Evolutionary conservation across 2,329 filamentous ascomycete species (phyloP).

Genomic region (Aspergillus japonicus): DNA sequence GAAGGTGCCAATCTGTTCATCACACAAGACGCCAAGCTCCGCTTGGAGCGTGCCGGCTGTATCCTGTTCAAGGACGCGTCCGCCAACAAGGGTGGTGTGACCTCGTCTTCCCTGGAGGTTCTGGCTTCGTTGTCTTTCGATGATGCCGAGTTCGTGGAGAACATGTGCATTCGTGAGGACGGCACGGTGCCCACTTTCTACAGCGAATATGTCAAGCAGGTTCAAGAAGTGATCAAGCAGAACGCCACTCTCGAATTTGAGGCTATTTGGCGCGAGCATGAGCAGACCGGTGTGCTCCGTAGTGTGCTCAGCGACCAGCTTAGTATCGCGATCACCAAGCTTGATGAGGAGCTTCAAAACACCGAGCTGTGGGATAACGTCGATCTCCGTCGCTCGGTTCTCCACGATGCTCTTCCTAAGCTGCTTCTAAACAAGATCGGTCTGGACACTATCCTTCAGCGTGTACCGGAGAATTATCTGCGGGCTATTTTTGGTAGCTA

Average conservation of each 20-base stretch:
- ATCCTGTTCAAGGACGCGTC: slow-evolving; percentile 97
- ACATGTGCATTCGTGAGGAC: slow-evolving; percentile 85
- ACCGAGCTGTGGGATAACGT: slow-evolving; percentile 88
- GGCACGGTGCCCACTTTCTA: slow-evolving; percentile 87
- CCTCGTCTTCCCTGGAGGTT: slow-evolving; percentile 93
- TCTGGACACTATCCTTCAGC: slow-evolving; percentile 77
- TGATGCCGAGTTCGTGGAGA: slow-evolving; percentile 78
- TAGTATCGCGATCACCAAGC: slow-evolving; percentile 87
- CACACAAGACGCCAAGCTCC: slow-evolving; percentile 94
- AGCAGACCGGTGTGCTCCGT: slow-evolving; percentile 73
- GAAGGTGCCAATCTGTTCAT: slow-evolving; percentile 99
- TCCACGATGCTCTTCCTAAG: slow-evolving; percentile 81
- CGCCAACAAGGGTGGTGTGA: slow-evolving; percentile 98
- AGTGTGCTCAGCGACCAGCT: slow-evolving; percentile 90
- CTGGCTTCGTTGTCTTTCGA: slow-evolving; percentile 93
- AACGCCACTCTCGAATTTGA: slow-evolving; percentile 95
- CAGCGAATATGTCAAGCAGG: slow-evolving; percentile 84
- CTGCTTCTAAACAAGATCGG: slow-evolving; percentile 86
- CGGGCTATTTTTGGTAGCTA: slow-evolving; percentile 95
- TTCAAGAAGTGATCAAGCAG: slow-evolving; percentile 85
- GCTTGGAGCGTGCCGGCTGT: slow-evolving; percentile 91
- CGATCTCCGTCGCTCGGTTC: slow-evolving; percentile 71
- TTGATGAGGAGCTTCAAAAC: slow-evolving; percentile 93
- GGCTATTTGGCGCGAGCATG: slow-evolving; percentile 94
- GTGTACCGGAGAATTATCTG: slow-evolving; percentile 89